Evolutionary conservation across 177 flowering plant genomes (phyloP).

Genomic region (Telopea speciosissima): DNA sequence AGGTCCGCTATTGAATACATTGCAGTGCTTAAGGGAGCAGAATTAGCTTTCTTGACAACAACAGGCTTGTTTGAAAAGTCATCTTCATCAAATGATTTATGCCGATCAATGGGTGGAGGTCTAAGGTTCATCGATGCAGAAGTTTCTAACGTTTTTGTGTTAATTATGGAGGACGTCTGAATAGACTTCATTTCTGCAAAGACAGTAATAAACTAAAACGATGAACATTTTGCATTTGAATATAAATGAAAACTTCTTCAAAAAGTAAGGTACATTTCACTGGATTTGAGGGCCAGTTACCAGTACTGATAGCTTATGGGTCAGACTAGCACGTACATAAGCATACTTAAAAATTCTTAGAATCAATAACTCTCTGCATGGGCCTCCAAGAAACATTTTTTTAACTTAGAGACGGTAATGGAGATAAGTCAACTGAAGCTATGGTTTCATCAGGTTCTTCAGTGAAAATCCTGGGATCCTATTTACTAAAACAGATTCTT

Average conservation of each 20-base stretch:
- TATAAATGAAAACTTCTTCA: not conserved
- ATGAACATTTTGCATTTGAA: slow-evolving; percentile 7
- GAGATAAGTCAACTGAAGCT: not conserved
- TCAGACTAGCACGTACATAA: not conserved
- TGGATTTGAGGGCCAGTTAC: not conserved
- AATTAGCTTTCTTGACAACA: slow-evolving; percentile 46
- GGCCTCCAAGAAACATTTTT: not conserved
- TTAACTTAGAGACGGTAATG: not conserved
- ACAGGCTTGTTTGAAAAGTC: slow-evolving; percentile 51
- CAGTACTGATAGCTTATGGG: not conserved
- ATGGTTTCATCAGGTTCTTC: not conserved
- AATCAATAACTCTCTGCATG: not conserved
- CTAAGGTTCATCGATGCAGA: slow-evolving; percentile 53
- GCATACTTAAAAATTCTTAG: not conserved
- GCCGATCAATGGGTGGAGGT: slow-evolving; percentile 84
- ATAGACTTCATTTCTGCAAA: slow-evolving; percentile 66
- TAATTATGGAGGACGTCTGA: slow-evolving; percentile 39
- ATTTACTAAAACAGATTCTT: too few species aligned
- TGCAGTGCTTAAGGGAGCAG: slow-evolving; percentile 40
- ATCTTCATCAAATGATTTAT: slow-evolving; percentile 83
- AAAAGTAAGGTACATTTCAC: not conserved
- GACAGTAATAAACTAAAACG: not conserved
- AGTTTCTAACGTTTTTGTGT: slow-evolving; percentile 44
- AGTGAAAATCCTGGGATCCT: too few species aligned
- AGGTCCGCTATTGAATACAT: slow-evolving; percentile 83